phyloP scores from a whole-genome alignment of 768 basidiomycete genomes.

The Lactifluus rugatus region DNA sequence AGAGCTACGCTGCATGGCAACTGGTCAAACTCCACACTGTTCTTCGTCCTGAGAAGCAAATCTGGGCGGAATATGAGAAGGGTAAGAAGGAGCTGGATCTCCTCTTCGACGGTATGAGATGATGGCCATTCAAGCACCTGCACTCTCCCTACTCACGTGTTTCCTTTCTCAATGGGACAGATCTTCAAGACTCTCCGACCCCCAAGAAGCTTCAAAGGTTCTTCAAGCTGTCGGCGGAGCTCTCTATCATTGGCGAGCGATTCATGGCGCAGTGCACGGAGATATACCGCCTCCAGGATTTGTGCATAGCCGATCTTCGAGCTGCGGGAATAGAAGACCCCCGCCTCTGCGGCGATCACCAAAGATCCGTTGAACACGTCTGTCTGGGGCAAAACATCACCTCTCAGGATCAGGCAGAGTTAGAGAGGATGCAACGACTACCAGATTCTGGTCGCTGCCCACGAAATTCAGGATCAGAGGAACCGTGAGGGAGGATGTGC shows the following conservation, averaged over 20 bases:
- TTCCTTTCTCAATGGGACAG: not conserved
- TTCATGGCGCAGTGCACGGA: not conserved
- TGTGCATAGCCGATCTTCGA: not conserved
- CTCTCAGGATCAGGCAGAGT: not conserved
- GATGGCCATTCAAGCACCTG: not conserved
- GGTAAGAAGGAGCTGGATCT: not conserved
- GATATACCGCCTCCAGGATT: not conserved
- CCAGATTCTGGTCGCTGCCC: not conserved
- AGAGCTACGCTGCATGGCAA: constrained; percentile 6
- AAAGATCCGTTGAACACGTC: not conserved
- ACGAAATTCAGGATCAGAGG: not conserved
- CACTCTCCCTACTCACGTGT: not conserved
- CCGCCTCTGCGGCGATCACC: not conserved
- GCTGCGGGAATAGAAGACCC: not conserved
- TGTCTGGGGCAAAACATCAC: not conserved
- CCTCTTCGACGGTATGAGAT: not conserved
- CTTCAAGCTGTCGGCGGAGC: not conserved
- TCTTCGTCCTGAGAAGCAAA: not conserved
- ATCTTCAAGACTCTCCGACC: not conserved
- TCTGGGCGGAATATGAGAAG: not conserved
- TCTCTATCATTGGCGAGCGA: not conserved
- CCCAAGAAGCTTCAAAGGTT: not conserved
- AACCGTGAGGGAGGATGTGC: not conserved
- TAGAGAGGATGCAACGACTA: constrained; percentile 1
- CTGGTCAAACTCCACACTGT: not conserved